Percentiles rank a stretch among this genome's conserved stretches.
phyloP scores from a whole-genome alignment of 1,284 basidiomycete genomes.

The Vanrija humicola region DNA sequence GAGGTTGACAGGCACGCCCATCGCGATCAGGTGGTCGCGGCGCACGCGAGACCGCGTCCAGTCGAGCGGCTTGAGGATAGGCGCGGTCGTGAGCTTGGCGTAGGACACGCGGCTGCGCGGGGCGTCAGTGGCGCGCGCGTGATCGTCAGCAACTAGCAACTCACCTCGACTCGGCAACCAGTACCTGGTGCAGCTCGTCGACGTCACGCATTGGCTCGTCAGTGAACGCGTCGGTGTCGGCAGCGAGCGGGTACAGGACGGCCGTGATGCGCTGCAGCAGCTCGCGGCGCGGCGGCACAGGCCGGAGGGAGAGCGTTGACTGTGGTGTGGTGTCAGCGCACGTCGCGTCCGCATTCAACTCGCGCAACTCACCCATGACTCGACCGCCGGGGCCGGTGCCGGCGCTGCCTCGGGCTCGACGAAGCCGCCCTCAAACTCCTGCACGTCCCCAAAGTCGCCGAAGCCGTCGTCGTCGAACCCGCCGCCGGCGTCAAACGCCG shows the following conservation, averaged over 20 bases:
- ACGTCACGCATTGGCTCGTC: slow-evolving; percentile 72
- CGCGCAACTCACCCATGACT: slow-evolving; percentile 13
- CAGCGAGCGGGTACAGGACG: slow-evolving; percentile 64
- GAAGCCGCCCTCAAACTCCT: slow-evolving; percentile 50
- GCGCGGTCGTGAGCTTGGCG: slow-evolving; percentile 54
- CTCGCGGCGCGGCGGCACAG: slow-evolving; percentile 58
- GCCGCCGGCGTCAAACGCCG: slow-evolving; percentile 8
- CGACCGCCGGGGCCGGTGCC: not conserved
- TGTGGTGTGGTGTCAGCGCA: slow-evolving; percentile 42
- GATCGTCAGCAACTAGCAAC: slow-evolving; percentile 23
- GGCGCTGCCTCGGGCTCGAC: slow-evolving; percentile 27
- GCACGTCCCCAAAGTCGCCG: slow-evolving; percentile 65
- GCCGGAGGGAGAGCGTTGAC: slow-evolving; percentile 63
- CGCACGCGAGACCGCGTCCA: slow-evolving; percentile 87
- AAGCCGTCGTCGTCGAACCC: slow-evolving; percentile 42
- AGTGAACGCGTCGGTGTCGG: slow-evolving; percentile 54
- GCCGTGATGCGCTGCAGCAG: slow-evolving; percentile 62
- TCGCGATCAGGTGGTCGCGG: slow-evolving; percentile 77
- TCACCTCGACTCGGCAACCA: slow-evolving; percentile 64
- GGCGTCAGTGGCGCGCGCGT: slow-evolving; percentile 10
- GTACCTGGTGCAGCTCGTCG: slow-evolving; percentile 71
- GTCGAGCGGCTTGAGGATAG: slow-evolving; percentile 66
- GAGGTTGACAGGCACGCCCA: slow-evolving; percentile 87
- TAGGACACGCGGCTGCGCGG: slow-evolving; percentile 66
- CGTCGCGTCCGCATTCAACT: not conserved